A percentile compares a stretch with the other conserved stretches of the same genome.
phyloP scores from a whole-genome alignment of 768 basidiomycete genomes.

The Suillus ampliporus region DNA sequence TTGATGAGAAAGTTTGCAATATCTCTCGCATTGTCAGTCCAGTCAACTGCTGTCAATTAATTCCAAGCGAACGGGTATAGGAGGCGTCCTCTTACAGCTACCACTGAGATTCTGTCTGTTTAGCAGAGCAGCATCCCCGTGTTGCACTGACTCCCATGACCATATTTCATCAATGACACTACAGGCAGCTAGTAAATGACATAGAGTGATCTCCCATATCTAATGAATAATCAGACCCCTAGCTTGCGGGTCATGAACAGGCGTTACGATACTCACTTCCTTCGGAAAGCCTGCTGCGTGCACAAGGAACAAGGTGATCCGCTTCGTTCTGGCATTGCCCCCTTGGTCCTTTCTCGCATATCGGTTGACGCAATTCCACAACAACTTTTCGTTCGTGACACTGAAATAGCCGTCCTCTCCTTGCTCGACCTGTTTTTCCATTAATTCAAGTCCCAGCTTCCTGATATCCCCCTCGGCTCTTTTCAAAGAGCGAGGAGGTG shows the following conservation, averaged over 20 bases:
- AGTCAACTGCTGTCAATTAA: conserved; percentile 43
- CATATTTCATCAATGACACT: conserved; percentile 71
- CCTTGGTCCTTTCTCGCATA: conserved; percentile 48
- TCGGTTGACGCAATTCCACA: conserved; percentile 78
- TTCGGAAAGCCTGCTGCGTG: conserved; percentile 91
- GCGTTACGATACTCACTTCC: conserved; percentile 58
- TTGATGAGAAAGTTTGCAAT: conserved; percentile 44
- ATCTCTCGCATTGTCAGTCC: background rate
- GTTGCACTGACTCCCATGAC: conserved; percentile 82
- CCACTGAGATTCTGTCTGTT: conserved; percentile 62
- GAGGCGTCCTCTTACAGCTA: conserved; percentile 52
- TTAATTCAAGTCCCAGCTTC: conserved; percentile 23
- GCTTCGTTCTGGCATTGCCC: conserved; percentile 31
- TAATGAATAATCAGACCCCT: conserved; percentile 32
- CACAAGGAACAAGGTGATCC: conserved; percentile 73
- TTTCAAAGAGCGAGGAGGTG: background rate
- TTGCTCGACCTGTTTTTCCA: conserved; percentile 20
- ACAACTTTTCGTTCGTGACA: conserved; percentile 33
- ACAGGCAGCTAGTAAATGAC: conserved; percentile 50
- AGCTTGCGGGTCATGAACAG: background rate
- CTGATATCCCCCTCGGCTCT: conserved; percentile 9
- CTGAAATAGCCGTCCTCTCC: conserved; percentile 19
- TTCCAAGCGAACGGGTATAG: background rate
- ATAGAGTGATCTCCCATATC: conserved; percentile 81
- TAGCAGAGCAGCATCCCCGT: conserved; percentile 79